These are phyloP conservation scores for Linum usitatissimum DNA, from an alignment of 345 rosid species.

Conservation along the genomic window DNA sequence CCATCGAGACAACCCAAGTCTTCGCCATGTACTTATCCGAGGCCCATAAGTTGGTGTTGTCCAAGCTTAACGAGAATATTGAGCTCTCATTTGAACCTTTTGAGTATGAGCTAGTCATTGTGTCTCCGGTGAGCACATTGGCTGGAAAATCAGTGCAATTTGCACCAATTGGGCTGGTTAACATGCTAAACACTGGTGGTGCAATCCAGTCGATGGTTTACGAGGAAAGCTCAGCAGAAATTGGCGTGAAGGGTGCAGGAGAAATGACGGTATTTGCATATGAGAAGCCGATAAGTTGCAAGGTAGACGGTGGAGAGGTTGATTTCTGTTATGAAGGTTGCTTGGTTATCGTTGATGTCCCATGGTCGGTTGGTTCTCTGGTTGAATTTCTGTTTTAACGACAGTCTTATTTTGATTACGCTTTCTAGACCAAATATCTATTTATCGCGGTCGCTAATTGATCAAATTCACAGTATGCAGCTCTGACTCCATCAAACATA, in stretches of 20 bases:
- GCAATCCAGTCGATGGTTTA: slow-evolving; percentile 49
- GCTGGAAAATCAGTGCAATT: slow-evolving; percentile 36
- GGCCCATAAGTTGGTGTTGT: slow-evolving; percentile 55
- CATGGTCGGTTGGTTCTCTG: slow-evolving; percentile 46
- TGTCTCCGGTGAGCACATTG: slow-evolving; percentile 47
- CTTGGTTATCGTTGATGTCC: slow-evolving; percentile 47
- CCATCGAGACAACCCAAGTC: slow-evolving; percentile 40
- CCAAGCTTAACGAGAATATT: slow-evolving; percentile 33
- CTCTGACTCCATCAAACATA: too few species aligned
- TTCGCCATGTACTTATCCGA: slow-evolving; percentile 68
- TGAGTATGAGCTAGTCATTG: slow-evolving; percentile 70
- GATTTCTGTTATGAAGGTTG: slow-evolving; percentile 40
- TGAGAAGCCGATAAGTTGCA: slow-evolving; percentile 48
- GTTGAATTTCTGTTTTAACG: slow-evolving; percentile 49
- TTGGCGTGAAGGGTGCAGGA: slow-evolving; percentile 62
- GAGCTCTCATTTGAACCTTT: slow-evolving; percentile 67
- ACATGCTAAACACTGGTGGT: slow-evolving; percentile 90
- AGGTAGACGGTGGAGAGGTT: slow-evolving; percentile 46
- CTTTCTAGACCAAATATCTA: too few species aligned
- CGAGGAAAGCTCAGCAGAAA: slow-evolving; percentile 24
- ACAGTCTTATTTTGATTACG: neutral
- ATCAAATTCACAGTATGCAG: too few species aligned
- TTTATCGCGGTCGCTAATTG: too few species aligned
- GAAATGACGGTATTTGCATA: slow-evolving; percentile 66
- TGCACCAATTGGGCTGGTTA: slow-evolving; percentile 72